Percentiles rank a stretch among this genome's conserved stretches.
Conservation (phyloP, 345 rosid genomes). For the Aquilaria sinensis region DNA sequence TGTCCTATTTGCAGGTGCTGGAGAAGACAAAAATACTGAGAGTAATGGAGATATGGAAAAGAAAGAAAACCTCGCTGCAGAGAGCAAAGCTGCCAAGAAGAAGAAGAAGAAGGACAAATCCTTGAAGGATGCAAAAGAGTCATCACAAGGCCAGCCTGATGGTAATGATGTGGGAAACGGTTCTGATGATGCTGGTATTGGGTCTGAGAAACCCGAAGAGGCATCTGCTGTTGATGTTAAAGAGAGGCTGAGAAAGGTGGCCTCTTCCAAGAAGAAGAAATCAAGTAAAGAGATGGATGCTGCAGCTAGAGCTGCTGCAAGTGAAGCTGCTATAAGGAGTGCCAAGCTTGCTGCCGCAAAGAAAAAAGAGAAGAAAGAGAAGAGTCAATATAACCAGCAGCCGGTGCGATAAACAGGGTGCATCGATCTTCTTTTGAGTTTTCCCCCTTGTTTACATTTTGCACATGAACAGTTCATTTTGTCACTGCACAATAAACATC, state of each 20-base stretch:
- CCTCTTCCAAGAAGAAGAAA: conserved; percentile 62
- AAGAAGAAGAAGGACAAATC: conserved; percentile 73
- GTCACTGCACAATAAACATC: conserved; percentile 27
- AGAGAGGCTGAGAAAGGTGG: conserved; percentile 60
- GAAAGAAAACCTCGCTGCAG: conserved; percentile 50
- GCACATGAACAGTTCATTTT: conserved; percentile 17
- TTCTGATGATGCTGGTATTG: conserved; percentile 23
- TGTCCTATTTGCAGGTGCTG: conserved; percentile 17
- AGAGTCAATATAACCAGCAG: conserved; percentile 79
- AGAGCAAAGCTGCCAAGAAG: conserved; percentile 60
- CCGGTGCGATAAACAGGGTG: conserved; percentile 43
- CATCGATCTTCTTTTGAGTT: background rate
- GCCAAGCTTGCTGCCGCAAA: conserved; percentile 76
- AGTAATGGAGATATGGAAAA: conserved; percentile 41
- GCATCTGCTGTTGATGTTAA: conserved; percentile 45
- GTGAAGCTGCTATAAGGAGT: conserved; percentile 68
- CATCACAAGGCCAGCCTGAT: conserved; percentile 29
- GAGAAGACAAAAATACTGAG: conserved; percentile 28
- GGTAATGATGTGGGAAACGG: conserved; percentile 22
- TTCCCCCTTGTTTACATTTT: conserved; percentile 9
- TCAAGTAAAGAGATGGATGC: conserved; percentile 70
- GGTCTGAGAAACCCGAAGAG: conserved; percentile 31
- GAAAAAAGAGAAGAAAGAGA: conserved; percentile 92
- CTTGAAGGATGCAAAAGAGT: conserved; percentile 52
- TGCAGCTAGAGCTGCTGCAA: conserved; percentile 64